Base-by-base conservation (phyloP, 208 protist species). In the Crithidia sp. region DNA sequence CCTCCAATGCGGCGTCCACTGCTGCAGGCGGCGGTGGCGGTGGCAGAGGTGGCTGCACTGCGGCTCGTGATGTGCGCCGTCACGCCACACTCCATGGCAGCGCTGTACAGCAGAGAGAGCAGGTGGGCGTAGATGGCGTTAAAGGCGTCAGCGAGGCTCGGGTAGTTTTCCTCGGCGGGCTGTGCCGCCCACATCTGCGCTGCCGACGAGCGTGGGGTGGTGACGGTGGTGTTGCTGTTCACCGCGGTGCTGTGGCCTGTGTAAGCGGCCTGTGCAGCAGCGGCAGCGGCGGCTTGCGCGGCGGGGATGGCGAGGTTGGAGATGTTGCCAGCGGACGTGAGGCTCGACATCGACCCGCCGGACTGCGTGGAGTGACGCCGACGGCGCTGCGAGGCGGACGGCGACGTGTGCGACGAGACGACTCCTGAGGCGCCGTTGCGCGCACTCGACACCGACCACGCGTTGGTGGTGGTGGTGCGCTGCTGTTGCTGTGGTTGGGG, bases 131-230 rank as follows among this genome's bases (percentile, higher is more conserved):
- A 71, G 13, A 78, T 71, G 59, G 76, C 63, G 65, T 86, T 82
- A 74, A 93, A 93, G 47, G 83, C 82, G 49, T 88, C 88, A n/a
- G 83, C 68, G 16, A 93, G 68, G 39, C 54, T 67, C 4, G 55
- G 39, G 75, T 82, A 84, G 61, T 37, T 62, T 44, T 60, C 67
- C 57, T 74, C 74, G 28, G 56, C 60, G 12, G 75, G 71, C 28
- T 75, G 65, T 2, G 76, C 70, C 6, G 74, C 76, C 76, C 74
- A 79, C 80, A 75, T 92, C 73, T 50, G 69, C 49, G 63, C 59
- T 44, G 59, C 54, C 49, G 62, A 67, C 49, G 62, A 12, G 50
- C 37, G 50, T 47, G n/a, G 49, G 45, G 37, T 40, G 17, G 8
- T n/a, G 62, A 4, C 62, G 62, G 7, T 43, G 50, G 37, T 67